phyloP scores from a whole-genome alignment of 148 eudicot species.

The Silene uniflora region DNA sequence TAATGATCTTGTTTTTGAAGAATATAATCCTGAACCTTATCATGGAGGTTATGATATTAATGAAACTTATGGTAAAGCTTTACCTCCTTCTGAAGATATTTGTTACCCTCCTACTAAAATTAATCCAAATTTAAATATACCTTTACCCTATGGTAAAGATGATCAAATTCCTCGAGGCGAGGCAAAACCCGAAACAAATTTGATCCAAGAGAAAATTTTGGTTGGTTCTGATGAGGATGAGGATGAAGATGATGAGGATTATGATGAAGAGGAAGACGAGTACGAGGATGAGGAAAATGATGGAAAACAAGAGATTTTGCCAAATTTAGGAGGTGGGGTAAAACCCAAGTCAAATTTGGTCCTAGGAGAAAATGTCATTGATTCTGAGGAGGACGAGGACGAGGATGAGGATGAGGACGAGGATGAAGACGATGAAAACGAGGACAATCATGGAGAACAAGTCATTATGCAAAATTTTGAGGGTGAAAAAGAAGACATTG shows the following conservation, averaged over 20 bases:
- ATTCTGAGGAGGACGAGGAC: conserved; percentile 11
- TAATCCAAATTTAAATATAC: neutral
- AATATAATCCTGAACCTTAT: conserved; percentile 53
- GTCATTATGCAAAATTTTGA: neutral
- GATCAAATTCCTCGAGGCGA: neutral
- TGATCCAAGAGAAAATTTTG: too few relatives aligned
- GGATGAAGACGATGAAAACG: conserved; percentile 10
- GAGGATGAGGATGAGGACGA: conserved; percentile 16
- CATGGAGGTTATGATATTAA: conserved; percentile 62
- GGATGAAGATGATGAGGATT: conserved; percentile 6
- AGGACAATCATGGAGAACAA: neutral
- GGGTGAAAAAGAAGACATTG: neutral
- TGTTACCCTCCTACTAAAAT: conserved; percentile 53
- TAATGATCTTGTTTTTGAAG: conserved; percentile 27
- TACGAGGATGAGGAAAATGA: neutral
- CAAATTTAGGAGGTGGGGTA: neutral
- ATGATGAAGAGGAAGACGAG: neutral
- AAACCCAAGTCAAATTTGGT: neutral
- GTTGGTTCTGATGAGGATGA: conserved; percentile 13
- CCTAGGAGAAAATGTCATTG: neutral
- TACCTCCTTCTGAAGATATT: conserved; percentile 51
- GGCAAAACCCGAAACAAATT: neutral
- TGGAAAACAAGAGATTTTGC: neutral
- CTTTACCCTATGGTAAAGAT: neutral
- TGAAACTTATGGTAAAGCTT: conserved; percentile 58